Percentiles rank a stretch among this genome's conserved stretches.
phyloP scores from a whole-genome alignment of 306 rosid genomes.

The Acacia melanoxylon region DNA sequence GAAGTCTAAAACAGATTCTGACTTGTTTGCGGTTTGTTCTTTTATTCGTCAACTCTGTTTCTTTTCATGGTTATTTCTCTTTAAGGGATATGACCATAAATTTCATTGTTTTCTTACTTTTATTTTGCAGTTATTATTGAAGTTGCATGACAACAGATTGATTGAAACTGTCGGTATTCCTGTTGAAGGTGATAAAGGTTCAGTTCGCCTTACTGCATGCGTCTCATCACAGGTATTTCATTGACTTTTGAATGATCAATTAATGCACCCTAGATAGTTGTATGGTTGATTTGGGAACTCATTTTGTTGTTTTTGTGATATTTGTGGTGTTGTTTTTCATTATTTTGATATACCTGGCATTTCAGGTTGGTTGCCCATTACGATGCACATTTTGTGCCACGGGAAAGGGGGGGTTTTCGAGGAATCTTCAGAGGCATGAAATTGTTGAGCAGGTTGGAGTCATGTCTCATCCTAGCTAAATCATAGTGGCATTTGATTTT shows the following conservation, averaged over 20 bases:
- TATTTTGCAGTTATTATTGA: slow-evolving; percentile 72
- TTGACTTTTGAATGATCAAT: slow-evolving; percentile 20
- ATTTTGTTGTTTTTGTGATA: background rate
- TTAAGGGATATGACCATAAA: slow-evolving; percentile 11
- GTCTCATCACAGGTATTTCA: slow-evolving; percentile 84
- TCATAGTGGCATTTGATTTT: slow-evolving; percentile 22
- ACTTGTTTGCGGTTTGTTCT: slow-evolving; percentile 3
- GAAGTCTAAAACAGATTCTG: background rate
- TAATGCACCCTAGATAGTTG: slow-evolving; percentile 21
- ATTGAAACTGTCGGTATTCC: slow-evolving; percentile 98
- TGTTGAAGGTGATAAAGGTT: slow-evolving; percentile 54
- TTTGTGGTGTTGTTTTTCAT: slow-evolving; percentile 21
- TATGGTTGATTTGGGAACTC: slow-evolving; percentile 16
- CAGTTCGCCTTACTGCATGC: slow-evolving; percentile 92
- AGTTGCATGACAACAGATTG: slow-evolving; percentile 91
- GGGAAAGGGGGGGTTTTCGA: slow-evolving; percentile 93
- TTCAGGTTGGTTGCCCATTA: slow-evolving; percentile 90
- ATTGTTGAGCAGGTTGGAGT: slow-evolving; percentile 85
- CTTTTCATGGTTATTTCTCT: background rate
- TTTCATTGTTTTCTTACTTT: slow-evolving; percentile 15
- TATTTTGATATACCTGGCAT: slow-evolving; percentile 26
- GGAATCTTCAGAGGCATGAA: slow-evolving; percentile 86
- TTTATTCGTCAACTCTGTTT: slow-evolving; percentile 13
- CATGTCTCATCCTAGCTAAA: slow-evolving; percentile 11
- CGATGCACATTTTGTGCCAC: slow-evolving; percentile 98